Evolutionary conservation across 1,284 basidiomycete genomes (phyloP), one percentile per base, ranked within the genome.

Genomic region (Fomitopsis schrenkii): DNA sequence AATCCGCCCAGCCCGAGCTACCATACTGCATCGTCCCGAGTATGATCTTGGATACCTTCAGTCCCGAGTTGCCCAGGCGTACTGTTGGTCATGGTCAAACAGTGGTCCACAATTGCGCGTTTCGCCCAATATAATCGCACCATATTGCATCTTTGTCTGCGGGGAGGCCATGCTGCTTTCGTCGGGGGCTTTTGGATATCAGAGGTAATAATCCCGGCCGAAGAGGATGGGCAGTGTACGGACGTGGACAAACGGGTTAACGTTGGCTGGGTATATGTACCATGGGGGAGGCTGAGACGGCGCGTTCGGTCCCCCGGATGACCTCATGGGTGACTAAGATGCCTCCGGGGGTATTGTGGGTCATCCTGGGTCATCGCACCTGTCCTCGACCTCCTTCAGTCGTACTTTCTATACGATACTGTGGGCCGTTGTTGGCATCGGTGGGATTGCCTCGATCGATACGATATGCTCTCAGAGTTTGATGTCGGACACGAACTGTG

Each of bases 11-110:
- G 12, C 66, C 62, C 15, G 70, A 62, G 28, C 61, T 64, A n/a
- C 79, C 79, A 63, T 79, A 82, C n/a, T 68, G 68, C 79, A 81
- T 81, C 61, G 75, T 76, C 10, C 78, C 78, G 4, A 80, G 68
- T 66, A 80, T 78, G 59, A 79, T 73, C 62, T 71, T 74, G 8
- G 77, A 77, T 15, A 78, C 79, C 64, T 80, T 80, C 53, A 83
- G 69, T 5, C 80, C 80, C 6, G 76, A 78, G 58, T 77, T 77
- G 26, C 81, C 80, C 14, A 82, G 73, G 8, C 77, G 73, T 28
- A 79, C 78, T 77, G 59, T 33, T 8, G 30, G 8, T 41, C 33
- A 52, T 3, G 26, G 19, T 55, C 36, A 55, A 26, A 10, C 2
- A 28, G 41, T 19, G n/a, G 44, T n/a, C 28, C 14, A 19, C 15